Conservation (phyloP, 2,329 filamentous ascomycete species). For the Aspergillus quadrilineatus region DNA sequence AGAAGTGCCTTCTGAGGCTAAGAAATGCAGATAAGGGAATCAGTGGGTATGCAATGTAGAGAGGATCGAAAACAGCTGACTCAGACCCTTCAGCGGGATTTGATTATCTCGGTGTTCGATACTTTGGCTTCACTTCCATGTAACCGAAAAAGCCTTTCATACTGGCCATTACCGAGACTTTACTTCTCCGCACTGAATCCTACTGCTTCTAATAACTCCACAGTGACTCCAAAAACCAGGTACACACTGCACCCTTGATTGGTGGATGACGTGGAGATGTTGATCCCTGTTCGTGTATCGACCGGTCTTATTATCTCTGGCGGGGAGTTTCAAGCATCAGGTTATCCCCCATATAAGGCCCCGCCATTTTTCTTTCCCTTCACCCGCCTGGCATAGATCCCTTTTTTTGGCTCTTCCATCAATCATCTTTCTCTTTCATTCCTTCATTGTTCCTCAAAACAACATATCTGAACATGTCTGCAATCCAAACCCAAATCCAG, state of each 20-base stretch:
- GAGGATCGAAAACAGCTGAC: no score
- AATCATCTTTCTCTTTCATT: background rate
- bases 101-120: no score
- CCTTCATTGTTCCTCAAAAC: background rate
- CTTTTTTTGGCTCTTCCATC: background rate
- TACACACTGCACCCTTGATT: background rate
- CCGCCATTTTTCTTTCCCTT: background rate
- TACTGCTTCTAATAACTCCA: background rate
- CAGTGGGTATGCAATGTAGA: no score
- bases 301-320: background rate
- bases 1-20: no score
- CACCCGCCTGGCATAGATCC: background rate
- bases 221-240: background rate
- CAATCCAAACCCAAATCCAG: constrained; percentile 10
- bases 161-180: no score
- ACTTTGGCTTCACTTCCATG: no score
- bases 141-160: no score
- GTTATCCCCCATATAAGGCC: background rate
- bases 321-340: background rate
- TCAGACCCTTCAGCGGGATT: no score
- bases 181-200: background rate
- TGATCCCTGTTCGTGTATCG: background rate
- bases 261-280: background rate
- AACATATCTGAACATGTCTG: constrained; percentile 4
- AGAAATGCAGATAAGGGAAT: no score